Base-by-base conservation (phyloP, 495 filamentous ascomycete genomes). In the Platismatia glauca region DNA sequence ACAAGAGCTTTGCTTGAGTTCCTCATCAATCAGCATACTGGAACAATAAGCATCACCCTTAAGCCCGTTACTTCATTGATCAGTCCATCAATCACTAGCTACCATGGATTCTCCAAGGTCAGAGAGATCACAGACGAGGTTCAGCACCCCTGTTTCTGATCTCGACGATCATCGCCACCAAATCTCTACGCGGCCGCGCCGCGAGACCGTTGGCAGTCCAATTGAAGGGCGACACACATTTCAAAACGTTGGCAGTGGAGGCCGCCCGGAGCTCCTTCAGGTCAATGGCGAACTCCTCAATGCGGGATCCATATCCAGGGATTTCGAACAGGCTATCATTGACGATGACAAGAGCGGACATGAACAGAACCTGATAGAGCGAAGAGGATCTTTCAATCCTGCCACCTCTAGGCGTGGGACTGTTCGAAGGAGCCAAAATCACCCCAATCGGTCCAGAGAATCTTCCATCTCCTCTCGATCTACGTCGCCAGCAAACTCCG, bases 131-230 rank as follows among this genome's bases (percentile, higher is more conserved):
- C 75, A 81, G 59, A 84, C 82, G 59, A 74, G 83, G 66, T 84
- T 81, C 76, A 89, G 86, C 71, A 90, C 89, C 52, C 90, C 93
- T 4, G 89, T 91, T 29, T 86, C 89, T 57, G 90, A 96, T 69
- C 79, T 97, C 15, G 94, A 98, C 72, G 94, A 97, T 70, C 91
- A 97, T 76, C 89, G 91, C 53, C 81, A 87, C 70, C 91, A 96
- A 69, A 72, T 86, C 39, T 74, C 85, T 33, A 84, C 89, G 38
- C 74, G 86, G 22, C 85, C 87, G 34, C 81, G 83, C 57, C 83
- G 73, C 70, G 86, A 80, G 75, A 81, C 75, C 61, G 71, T 71
- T n/a, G 71, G 39, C n/a, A 61, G 52, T 62, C 76, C 55, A 61
- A 29, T 46, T 70, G 64, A 12, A 64, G 44, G 44, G 29, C 55